Conservation (phyloP, 2,329 filamentous ascomycete genomes). For the Colletotrichum sp. region DNA sequence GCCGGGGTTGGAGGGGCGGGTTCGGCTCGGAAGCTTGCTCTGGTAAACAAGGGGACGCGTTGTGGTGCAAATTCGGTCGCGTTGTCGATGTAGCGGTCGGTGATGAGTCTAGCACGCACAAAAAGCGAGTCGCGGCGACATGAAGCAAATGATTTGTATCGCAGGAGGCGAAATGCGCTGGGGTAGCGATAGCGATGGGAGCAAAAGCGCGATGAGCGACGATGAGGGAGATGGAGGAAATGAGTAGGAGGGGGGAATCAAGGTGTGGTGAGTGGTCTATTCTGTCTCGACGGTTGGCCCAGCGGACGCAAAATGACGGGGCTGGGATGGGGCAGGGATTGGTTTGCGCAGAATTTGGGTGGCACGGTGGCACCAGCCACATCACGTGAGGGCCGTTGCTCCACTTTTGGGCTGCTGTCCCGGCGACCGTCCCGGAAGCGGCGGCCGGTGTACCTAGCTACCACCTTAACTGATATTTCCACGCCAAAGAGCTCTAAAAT, state of each 20-base stretch:
- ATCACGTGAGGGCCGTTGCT: conserved; percentile 9
- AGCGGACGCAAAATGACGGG: conserved; percentile 23
- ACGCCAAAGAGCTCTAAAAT: not conserved
- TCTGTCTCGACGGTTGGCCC: conserved; percentile 11
- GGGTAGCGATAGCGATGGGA: conserved; percentile 18
- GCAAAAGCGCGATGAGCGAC: conserved; percentile 19
- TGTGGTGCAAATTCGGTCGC: conserved; percentile 21
- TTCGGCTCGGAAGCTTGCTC: conserved; percentile 3
- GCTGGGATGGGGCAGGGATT: conserved; percentile 22
- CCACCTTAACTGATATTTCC: not conserved
- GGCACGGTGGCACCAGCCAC: conserved; percentile 15
- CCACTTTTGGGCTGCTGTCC: conserved; percentile 12
- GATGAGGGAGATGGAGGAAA: conserved; percentile 20
- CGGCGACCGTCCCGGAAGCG: conserved; percentile 15
- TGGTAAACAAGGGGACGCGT: conserved; percentile 29
- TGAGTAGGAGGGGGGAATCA: conserved; percentile 21
- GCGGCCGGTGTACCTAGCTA: not conserved
- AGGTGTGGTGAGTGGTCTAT: conserved; percentile 19
- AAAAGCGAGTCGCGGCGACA: conserved; percentile 14
- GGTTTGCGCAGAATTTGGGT: conserved; percentile 10
- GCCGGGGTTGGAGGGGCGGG: conserved; percentile 7
- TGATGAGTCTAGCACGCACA: conserved; percentile 14
- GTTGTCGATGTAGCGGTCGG: conserved; percentile 16
- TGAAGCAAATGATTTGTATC: conserved; percentile 17
- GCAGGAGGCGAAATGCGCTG: conserved; percentile 7